Evolutionary conservation across 148 eudicot species (phyloP).

Genomic region (Rhododendron williamsianum): DNA sequence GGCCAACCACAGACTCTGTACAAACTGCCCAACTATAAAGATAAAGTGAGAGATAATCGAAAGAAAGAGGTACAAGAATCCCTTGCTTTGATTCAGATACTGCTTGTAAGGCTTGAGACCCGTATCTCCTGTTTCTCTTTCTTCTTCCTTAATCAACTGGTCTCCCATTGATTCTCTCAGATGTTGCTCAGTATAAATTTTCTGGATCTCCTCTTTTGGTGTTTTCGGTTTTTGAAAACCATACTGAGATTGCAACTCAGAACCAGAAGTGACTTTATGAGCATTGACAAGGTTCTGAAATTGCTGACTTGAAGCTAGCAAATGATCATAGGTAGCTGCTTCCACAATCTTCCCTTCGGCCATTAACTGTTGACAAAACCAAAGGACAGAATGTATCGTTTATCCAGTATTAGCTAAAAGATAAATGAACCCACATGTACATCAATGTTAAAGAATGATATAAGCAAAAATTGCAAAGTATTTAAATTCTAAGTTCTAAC

Average conservation of each 20-base stretch:
- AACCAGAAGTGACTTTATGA: constrained; percentile 18
- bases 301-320: constrained; percentile 27
- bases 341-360: constrained; percentile 37
- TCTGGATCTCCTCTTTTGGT: constrained; percentile 14
- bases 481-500: constrained; percentile 37
- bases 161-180: constrained; percentile 20
- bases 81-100: constrained; percentile 42
- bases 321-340: constrained; percentile 34
- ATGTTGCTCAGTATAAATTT: constrained; percentile 10
- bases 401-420: not conserved
- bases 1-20: constrained; percentile 52
- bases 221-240: constrained; percentile 4
- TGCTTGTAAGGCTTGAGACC: constrained; percentile 47
- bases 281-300: constrained; percentile 41
- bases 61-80: constrained; percentile 36
- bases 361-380: constrained; percentile 32
- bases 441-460: not conserved
- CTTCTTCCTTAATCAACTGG: constrained; percentile 53
- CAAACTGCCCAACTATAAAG: constrained; percentile 37
- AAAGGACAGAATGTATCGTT: not conserved
- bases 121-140: constrained; percentile 48
- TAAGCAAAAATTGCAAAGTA: not conserved
- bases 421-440: not conserved
- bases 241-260: not conserved
- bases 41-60: constrained; percentile 26